Percentiles rank a stretch among this genome's conserved stretches.
Conservation (phyloP, 441 rosid species). For the Rhodomyrtus psidioides region DNA sequence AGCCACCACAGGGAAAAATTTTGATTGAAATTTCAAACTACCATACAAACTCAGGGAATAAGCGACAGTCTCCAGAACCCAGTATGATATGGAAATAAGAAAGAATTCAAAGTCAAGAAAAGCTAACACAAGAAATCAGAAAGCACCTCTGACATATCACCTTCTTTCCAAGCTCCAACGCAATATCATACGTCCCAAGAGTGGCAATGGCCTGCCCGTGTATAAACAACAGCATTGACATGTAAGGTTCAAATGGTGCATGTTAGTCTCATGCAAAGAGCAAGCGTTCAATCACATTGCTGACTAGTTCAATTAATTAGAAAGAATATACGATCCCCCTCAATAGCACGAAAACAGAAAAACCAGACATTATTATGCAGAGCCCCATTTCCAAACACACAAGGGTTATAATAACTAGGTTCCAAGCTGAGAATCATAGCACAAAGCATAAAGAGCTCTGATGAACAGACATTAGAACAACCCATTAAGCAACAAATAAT, state of each 20-base stretch:
- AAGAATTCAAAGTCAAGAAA: not conserved
- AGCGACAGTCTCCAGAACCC: not conserved
- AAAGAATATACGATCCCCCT: not conserved
- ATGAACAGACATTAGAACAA: not conserved
- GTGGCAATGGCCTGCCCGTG: slow-evolving; percentile 59
- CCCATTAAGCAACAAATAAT: not conserved
- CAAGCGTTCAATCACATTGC: not conserved
- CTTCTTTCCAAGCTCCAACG: slow-evolving; percentile 83
- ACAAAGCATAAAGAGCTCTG: not conserved
- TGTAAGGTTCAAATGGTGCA: not conserved
- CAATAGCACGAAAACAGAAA: not conserved
- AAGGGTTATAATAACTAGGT: not conserved
- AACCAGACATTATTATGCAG: not conserved
- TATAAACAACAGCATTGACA: not conserved
- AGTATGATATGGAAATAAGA: not conserved
- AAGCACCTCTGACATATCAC: slow-evolving; percentile 78
- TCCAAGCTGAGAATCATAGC: not conserved
- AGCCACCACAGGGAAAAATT: not conserved
- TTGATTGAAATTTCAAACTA: not conserved
- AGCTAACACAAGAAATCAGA: not conserved
- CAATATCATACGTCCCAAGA: slow-evolving; percentile 85
- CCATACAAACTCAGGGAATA: not conserved
- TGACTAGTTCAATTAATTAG: not conserved
- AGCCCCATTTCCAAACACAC: not conserved
- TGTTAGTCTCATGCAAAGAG: not conserved